These are phyloP conservation scores for Antrodiella citrinella DNA, from an alignment of 768 basidiomycete genomes.

Conservation along the genomic window DNA sequence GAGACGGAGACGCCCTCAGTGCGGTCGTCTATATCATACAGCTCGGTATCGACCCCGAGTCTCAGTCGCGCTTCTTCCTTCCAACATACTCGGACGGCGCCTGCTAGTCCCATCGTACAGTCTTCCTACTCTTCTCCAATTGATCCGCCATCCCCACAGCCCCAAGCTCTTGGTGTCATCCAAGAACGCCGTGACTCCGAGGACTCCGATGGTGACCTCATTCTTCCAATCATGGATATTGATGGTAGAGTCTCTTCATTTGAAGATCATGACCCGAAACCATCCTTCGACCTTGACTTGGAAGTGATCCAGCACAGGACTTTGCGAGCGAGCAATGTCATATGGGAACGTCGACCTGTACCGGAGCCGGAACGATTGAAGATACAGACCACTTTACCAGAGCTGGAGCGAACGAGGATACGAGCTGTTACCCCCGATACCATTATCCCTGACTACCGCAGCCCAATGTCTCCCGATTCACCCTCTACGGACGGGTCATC, in stretches of 20 bases:
- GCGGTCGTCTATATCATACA: constrained; percentile 22
- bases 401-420: too few species aligned
- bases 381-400: neutral
- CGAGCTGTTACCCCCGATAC: neutral
- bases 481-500: neutral
- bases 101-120: neutral
- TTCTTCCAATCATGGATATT: neutral
- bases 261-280: neutral
- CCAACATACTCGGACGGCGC: constrained; percentile 20
- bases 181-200: constrained; percentile 25
- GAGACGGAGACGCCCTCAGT: constrained; percentile 45
- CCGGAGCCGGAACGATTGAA: neutral
- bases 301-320: neutral
- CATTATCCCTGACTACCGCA: neutral
- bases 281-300: neutral
- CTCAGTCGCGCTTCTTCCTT: constrained; percentile 21
- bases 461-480: neutral
- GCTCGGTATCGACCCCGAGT: constrained; percentile 20
- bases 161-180: constrained; percentile 27
- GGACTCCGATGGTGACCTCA: constrained; percentile 5
- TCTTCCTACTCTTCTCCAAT: too few species aligned
- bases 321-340: neutral
- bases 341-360: neutral
- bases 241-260: neutral
- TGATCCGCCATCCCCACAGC: neutral